Base-by-base conservation (phyloP, 2,329 filamentous ascomycete genomes). In the Clonostachys byssicola region DNA sequence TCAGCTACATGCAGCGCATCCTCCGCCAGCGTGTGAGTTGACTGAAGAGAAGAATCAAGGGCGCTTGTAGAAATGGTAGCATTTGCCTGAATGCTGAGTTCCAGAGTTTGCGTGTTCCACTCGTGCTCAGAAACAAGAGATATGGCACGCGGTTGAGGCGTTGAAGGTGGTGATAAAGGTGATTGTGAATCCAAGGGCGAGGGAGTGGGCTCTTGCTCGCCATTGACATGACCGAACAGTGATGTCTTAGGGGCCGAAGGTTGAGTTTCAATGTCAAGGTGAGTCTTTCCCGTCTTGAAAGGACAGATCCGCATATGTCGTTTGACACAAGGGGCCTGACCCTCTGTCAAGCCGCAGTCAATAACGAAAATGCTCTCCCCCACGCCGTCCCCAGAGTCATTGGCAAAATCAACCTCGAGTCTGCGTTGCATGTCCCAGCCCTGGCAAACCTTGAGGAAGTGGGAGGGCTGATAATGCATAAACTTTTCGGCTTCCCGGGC, bases 351-450 rank as follows among this genome's bases (percentile, higher is more conserved):
- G 1, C 89, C 90, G 57, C 86, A 87, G 34, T 82, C 76, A 42
- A 96, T 75, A 4, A 95, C 77, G 23, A 95, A 74, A 38, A 95
- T 71, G 14, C 76, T 78, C 64, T 96, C 92, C 17, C 91, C 91
- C 23, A 84, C 85, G 43, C 84, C 81, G 47, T 81, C 73, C n/a
- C 81, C 80, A 65, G 94, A 88, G 54, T 92, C 89, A 17, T 81
- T 83, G 39, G 87, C 87, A 66, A 96, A 97, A 60, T 99, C 94
- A 3, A 96, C 89, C 57, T 94, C 86, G 4, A 97, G 71, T 51
- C 74, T 83, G 50, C 91, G 81, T 46, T 83, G 83, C 92, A 97
- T 97, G 59, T 97, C 89, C 92, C 94, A 97, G 3, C 88, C 87
- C 40, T 87, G 72, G 59, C 88, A 97, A 2, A 82, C 73, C 57